phyloP scores from a whole-genome alignment of 495 filamentous ascomycete genomes.

The Ramalina intermedia region DNA sequence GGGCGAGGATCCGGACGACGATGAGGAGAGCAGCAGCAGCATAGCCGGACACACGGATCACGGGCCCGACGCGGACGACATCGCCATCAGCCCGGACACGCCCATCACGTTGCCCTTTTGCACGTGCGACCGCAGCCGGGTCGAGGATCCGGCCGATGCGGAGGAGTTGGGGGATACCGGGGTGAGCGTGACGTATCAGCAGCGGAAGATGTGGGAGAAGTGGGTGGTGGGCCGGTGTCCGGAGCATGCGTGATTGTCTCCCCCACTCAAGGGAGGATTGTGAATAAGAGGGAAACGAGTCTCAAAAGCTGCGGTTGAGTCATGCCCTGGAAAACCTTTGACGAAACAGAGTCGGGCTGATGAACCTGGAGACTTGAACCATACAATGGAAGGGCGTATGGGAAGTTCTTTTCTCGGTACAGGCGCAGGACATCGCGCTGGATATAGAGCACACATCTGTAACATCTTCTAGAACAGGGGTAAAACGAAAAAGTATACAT shows the following conservation, averaged over 20 bases:
- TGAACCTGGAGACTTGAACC: no score
- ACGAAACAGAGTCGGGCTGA: no score
- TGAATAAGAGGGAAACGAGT: no score
- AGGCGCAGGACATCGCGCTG: no score
- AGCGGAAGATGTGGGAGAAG: conserved; percentile 48
- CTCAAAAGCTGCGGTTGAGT: background rate
- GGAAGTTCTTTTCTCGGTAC: no score
- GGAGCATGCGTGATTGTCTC: conserved; percentile 9
- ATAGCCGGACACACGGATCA: conserved; percentile 13
- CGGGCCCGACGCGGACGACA: conserved; percentile 23
- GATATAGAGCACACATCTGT: no score
- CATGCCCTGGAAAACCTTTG: no score
- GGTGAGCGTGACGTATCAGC: conserved; percentile 29
- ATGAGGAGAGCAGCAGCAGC: conserved; percentile 14
- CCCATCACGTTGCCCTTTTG: conserved; percentile 33
- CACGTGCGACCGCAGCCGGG: conserved; percentile 20
- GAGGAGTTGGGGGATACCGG: conserved; percentile 48
- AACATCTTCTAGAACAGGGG: no score
- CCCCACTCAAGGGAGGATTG: background rate
- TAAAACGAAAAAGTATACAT: no score
- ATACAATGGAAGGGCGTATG: no score
- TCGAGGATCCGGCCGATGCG: conserved; percentile 11
- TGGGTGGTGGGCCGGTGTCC: conserved; percentile 38
- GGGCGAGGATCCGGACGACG: conserved; percentile 11
- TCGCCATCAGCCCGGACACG: conserved; percentile 26